These are phyloP conservation scores for Fraxinus latifolia DNA, from an alignment of 305 asterid genomes.

Conservation along the genomic window DNA sequence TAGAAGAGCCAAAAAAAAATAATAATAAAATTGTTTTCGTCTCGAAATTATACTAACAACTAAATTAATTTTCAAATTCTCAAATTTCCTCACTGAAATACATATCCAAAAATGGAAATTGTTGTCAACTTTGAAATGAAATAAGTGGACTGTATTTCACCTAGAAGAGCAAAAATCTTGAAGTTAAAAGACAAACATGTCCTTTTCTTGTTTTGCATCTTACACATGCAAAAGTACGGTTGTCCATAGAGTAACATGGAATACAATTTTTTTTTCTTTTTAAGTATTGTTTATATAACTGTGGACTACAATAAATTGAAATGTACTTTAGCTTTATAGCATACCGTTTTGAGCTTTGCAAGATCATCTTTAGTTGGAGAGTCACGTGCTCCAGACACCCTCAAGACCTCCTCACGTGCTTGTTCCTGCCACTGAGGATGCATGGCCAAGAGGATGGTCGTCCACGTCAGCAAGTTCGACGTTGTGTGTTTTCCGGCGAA, in stretches of 20 bases:
- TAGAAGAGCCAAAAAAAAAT: not conserved
- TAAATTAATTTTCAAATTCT: no score
- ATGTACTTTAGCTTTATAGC: not conserved
- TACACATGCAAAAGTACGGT: slow-evolving; percentile 44
- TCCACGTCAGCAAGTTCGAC: slow-evolving; percentile 86
- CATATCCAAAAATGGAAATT: no score
- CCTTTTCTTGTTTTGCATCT: slow-evolving; percentile 37
- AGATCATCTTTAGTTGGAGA: slow-evolving; percentile 65
- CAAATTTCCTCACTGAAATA: not conserved
- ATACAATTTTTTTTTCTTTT: not conserved
- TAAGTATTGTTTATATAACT: not conserved
- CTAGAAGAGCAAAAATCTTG: slow-evolving; percentile 15
- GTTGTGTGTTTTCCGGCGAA: slow-evolving; percentile 95
- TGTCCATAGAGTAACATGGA: not conserved
- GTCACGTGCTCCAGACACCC: slow-evolving; percentile 90
- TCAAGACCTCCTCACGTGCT: slow-evolving; percentile 98
- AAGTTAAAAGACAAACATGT: slow-evolving; percentile 27
- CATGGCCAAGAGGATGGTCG: slow-evolving; percentile 80
- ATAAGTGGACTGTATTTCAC: not conserved
- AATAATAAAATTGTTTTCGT: not conserved
- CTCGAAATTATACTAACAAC: not conserved
- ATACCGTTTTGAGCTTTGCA: slow-evolving; percentile 82
- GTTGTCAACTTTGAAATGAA: not conserved
- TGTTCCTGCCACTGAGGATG: slow-evolving; percentile 92
- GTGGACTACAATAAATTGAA: slow-evolving; percentile 25